Base-by-base conservation (phyloP, 2,329 filamentous ascomycete genomes). In the Colletotrichum plurivorum region DNA sequence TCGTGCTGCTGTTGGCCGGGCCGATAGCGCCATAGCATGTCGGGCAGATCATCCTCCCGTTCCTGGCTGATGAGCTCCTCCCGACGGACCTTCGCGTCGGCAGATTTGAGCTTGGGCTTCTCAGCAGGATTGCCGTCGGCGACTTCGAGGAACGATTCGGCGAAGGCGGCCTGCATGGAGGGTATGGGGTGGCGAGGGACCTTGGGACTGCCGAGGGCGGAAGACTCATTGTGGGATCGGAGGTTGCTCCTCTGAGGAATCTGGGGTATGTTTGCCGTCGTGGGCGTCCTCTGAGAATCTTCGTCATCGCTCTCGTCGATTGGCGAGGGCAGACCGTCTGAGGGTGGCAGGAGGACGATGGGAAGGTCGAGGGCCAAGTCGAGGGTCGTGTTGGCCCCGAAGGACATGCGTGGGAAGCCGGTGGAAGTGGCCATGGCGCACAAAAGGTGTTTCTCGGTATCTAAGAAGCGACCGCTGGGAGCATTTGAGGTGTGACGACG, bases 1-100 rank as follows among this genome's bases (percentile, higher is more conserved):
- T 97, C 94, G 77, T 98, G 96, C 76, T 94, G 92, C 75, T 89
- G 88, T 77, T 96, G 93, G 51, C 90, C 90, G 0, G 90, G 87
- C 61, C 91, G 89, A 78, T 93, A 91, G 67, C 92, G 90, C 94
- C 95, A 97, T 77, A 89, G 82, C 56, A 90, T 88, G 60, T 90
- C 91, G 77, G 93, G 92, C 13, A 94, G 88, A 15, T 90, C 88
- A 67, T 93, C 92, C 69, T 91, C 90, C 67, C 90, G 87, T 45
- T 87, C 85, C 71, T 90, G 89, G 69, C 93, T 90, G 51, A 97
- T 84, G 31, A 96, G 84, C 76, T 84, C 84, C 73, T 89, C 90
- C 71, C 90, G 89, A 73, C 92, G 88, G 59, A 82, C 84, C 74
- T 87, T 89, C 45, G 89, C 89, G 78, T 88, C 87, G 41, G 87